Conservation (phyloP, 148 eudicot genomes). For the Dysphania ambrosioides region DNA sequence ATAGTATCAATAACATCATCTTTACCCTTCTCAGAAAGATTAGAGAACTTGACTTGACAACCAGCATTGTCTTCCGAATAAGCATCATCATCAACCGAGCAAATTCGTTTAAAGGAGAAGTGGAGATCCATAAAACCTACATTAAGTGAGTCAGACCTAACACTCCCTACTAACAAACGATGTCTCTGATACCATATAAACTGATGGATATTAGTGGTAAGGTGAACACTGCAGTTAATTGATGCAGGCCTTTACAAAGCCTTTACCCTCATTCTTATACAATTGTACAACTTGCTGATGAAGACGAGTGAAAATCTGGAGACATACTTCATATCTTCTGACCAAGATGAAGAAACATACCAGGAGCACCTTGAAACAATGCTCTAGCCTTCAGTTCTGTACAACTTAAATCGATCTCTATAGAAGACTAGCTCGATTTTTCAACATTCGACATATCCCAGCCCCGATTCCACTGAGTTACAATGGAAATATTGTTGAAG, state of each 20-base stretch:
- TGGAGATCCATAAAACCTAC: no score
- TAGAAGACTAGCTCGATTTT: conserved; percentile 28
- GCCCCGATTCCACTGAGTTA: conserved; percentile 37
- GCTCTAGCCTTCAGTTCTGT: conserved; percentile 63
- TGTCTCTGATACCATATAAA: no score
- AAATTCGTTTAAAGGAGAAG: no score
- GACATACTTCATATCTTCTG: conserved; percentile 48
- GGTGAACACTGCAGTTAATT: no score
- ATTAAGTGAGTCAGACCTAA: no score
- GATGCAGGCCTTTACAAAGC: conserved; percentile 58
- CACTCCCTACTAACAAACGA: no score
- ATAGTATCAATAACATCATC: no score
- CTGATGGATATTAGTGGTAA: no score
- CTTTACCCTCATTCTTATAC: conserved; percentile 39
- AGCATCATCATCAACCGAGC: no score
- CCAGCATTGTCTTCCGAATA: no score
- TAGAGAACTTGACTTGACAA: no score
- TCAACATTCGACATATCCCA: conserved; percentile 44
- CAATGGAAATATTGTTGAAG: conserved; percentile 30
- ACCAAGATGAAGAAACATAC: conserved; percentile 43
- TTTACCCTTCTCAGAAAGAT: no score
- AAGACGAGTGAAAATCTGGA: conserved; percentile 39
- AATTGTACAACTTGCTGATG: conserved; percentile 35
- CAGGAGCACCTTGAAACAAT: conserved; percentile 38
- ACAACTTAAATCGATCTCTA: conserved; percentile 26